These are phyloP conservation scores for Klebsormidium nitens DNA, from an alignment of 139 green algal species.

Conservation along the genomic window DNA sequence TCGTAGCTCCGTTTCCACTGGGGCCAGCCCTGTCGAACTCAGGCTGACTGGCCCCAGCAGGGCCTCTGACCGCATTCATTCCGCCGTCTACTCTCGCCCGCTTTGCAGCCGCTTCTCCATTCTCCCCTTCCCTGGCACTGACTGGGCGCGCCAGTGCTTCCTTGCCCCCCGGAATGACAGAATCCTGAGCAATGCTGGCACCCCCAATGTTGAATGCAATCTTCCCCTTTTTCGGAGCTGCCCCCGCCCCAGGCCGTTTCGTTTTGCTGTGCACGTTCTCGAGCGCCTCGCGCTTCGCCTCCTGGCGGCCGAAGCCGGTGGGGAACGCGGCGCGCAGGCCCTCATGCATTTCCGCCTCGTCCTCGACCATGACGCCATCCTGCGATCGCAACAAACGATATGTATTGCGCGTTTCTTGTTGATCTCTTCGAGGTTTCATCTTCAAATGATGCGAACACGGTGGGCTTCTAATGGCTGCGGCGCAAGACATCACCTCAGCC, in stretches of 20 bases:
- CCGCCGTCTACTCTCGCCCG: background rate
- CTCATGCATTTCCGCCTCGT: slow-evolving; percentile 20
- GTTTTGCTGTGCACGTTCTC: slow-evolving; percentile 19
- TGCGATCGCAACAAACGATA: background rate
- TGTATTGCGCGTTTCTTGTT: too few species aligned
- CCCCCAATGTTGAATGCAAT: background rate
- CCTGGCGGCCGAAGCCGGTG: slow-evolving; percentile 24
- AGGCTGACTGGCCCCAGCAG: too few species aligned
- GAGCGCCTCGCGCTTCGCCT: slow-evolving; percentile 13
- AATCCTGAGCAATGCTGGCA: background rate
- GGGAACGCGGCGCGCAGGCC: slow-evolving; percentile 23
- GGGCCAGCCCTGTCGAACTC: background rate
- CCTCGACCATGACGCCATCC: background rate
- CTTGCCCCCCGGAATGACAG: background rate
- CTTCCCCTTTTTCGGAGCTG: slow-evolving; percentile 7
- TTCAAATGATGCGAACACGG: too few species aligned
- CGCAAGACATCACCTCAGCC: too few species aligned
- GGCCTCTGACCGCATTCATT: too few species aligned
- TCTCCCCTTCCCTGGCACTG: slow-evolving; percentile 7
- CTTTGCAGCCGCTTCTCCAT: slow-evolving; percentile 1
- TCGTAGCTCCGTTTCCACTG: background rate
- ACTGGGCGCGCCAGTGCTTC: background rate
- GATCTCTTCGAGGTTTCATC: too few species aligned
- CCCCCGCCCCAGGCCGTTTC: background rate
- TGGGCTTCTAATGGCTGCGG: too few species aligned